Evolutionary conservation across 139 green algal genomes (phyloP), one percentile per base, ranked within the genome.

Genomic region (Haematococcus lacustris): DNA sequence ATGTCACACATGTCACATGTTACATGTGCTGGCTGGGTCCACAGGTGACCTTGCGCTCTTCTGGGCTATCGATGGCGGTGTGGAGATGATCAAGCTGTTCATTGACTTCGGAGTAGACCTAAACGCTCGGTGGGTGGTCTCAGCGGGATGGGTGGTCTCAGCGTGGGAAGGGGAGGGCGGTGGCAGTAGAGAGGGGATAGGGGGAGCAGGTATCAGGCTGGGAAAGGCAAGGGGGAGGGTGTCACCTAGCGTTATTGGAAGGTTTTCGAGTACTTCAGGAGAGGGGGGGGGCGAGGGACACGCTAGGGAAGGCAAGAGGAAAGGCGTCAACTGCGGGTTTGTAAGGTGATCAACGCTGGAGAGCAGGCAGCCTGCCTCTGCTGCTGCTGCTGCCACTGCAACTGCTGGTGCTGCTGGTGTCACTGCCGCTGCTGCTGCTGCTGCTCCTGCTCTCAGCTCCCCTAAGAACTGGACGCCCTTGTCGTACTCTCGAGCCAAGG

Each of bases 31-130:
- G 26, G 62, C 28, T 70, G 60, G 17, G 32, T 34, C 23, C 37
- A n/a, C n/a, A 72, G 86, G 83, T 38, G 93, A 98, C 79, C 79
- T 91, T 23, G 86, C 85, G 1, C 63, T 98, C 3, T 98, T 98
- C 82, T 98, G 93, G 93, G 93, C 75, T 62, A 94, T 98, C 66
- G 93, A 98, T 71, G 93, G 93, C 5, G 93, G 91, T 39, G 74
- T 93, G 9, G 91, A 94, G 57, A 90, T 96, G 66, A 94, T 93
- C 64, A 89, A 93, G 78, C 84, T 97, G 51, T 73, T 95, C 40
- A 39, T 86, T 1, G 80, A 92, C 50, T 96, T 91, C 68, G 92
- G 90, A 2, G 88, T 66, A 1, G 85, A 96, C 62, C 71, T 95
- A 51, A 86, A 97, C 69, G 79, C 72, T 6, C 57, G 53, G 53